phyloP scores from a whole-genome alignment of 208 protist species.

The Blastocrithidia nonstop region DNA sequence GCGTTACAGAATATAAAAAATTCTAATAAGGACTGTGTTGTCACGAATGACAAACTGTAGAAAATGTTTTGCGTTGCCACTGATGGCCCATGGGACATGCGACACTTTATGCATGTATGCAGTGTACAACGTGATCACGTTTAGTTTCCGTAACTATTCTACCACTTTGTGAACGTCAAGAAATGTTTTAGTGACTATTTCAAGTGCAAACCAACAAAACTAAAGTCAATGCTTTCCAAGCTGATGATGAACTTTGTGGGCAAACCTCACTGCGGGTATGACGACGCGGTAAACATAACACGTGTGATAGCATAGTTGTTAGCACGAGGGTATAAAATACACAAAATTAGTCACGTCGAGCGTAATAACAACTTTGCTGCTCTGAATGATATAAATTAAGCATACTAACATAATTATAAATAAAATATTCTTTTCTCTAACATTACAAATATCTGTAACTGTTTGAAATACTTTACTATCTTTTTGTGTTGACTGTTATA shows the following conservation, averaged over 20 bases:
- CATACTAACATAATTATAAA: not conserved
- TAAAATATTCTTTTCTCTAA: not conserved
- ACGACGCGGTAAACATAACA: constrained; percentile 83
- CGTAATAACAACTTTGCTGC: not conserved
- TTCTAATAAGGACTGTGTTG: no score
- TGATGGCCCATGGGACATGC: constrained; percentile 85
- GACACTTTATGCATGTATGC: constrained; percentile 80
- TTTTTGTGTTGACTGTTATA: no score
- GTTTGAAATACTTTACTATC: no score
- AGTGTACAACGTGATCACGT: constrained; percentile 57
- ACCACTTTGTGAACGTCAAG: constrained; percentile 83
- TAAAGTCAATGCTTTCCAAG: constrained; percentile 66
- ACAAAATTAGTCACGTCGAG: constrained; percentile 42
- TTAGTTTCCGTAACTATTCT: constrained; percentile 71
- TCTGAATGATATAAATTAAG: not conserved
- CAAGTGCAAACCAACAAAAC: constrained; percentile 29
- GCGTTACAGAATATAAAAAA: no score
- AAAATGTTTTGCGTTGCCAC: constrained; percentile 76
- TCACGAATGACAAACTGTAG: constrained; percentile 10
- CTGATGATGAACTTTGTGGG: constrained; percentile 69
- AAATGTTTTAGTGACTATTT: constrained; percentile 51
- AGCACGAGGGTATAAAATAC: constrained; percentile 45
- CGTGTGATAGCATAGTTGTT: constrained; percentile 70
- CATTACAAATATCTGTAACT: no score
- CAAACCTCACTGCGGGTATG: constrained; percentile 76